Percentiles rank a stretch among this genome's conserved stretches.
These are phyloP conservation scores for Colletotrichum lindemuthianum DNA, from an alignment of 2,329 filamentous ascomycete genomes.

Conservation along the genomic window DNA sequence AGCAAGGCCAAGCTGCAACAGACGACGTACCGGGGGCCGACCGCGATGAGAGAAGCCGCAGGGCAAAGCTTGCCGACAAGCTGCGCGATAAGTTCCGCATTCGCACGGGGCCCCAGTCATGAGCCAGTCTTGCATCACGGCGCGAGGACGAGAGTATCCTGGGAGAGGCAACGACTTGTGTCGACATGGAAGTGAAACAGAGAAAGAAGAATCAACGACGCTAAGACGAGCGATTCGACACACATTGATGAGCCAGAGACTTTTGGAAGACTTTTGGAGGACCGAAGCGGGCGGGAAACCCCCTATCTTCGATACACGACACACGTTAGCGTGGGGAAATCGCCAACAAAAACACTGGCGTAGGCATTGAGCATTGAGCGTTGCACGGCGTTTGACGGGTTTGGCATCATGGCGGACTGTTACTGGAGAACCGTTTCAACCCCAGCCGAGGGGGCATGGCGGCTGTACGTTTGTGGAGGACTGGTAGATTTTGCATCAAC, in stretches of 20 bases:
- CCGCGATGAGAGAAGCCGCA: slow-evolving; percentile 48
- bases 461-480: too few relatives aligned
- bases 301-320: slow-evolving; percentile 10
- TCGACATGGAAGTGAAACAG: neutral
- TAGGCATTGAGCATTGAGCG: slow-evolving; percentile 29
- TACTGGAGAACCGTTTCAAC: too few relatives aligned
- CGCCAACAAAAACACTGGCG: slow-evolving; percentile 19
- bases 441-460: too few relatives aligned
- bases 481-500: too few relatives aligned
- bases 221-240: slow-evolving; percentile 2
- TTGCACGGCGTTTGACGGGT: slow-evolving; percentile 32
- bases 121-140: neutral
- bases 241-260: slow-evolving; percentile 1
- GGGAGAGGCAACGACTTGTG: neutral
- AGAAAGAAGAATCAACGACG: neutral
- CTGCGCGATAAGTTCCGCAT: slow-evolving; percentile 65
- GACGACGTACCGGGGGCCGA: slow-evolving; percentile 39
- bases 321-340: slow-evolving; percentile 1
- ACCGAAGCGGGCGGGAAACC: slow-evolving; percentile 5
- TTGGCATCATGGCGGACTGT: too few relatives aligned
- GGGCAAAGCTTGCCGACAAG: slow-evolving; percentile 57
- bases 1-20: slow-evolving; percentile 39
- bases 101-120: slow-evolving; percentile 55
- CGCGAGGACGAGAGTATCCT: neutral
- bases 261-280: neutral